Conservation (phyloP, 2,329 filamentous ascomycete genomes). For the Fusarium praegraminearum region DNA sequence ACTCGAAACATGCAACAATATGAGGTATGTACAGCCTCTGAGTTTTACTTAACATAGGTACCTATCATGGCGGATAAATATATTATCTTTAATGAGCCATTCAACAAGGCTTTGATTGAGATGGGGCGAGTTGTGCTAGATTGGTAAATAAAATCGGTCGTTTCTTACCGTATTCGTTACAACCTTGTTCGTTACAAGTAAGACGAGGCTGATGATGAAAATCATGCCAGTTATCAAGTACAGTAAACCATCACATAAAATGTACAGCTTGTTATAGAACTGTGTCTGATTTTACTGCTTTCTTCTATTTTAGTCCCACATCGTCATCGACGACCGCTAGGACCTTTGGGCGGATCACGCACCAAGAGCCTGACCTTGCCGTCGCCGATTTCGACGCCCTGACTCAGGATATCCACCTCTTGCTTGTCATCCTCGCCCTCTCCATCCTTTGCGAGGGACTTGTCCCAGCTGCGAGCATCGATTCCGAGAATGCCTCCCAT, state of each 20-base stretch:
- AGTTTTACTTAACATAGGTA: background rate
- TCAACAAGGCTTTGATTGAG: background rate
- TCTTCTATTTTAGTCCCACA: conserved; percentile 44
- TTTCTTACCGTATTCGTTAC: background rate
- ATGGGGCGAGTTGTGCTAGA: too few species aligned
- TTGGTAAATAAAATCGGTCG: background rate
- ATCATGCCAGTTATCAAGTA: background rate
- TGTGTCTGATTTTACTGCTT: conserved; percentile 49
- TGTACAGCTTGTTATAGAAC: conserved; percentile 31
- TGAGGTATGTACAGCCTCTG: background rate
- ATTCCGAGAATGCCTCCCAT: conserved; percentile 82
- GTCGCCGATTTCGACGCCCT: conserved; percentile 75
- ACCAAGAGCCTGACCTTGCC: conserved; percentile 75
- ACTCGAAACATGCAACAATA: background rate
- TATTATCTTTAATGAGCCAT: background rate
- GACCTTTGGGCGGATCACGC: conserved; percentile 69
- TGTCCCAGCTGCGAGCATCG: conserved; percentile 76
- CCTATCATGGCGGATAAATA: background rate
- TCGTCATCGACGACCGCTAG: conserved; percentile 61
- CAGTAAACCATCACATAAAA: background rate
- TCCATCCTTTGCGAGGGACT: conserved; percentile 64
- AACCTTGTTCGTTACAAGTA: background rate
- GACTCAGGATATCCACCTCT: conserved; percentile 69
- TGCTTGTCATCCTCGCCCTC: conserved; percentile 57
- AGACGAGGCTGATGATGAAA: background rate